phyloP scores from a whole-genome alignment of 106 monocot genomes.

The Dioscorea zingiberensis region DNA sequence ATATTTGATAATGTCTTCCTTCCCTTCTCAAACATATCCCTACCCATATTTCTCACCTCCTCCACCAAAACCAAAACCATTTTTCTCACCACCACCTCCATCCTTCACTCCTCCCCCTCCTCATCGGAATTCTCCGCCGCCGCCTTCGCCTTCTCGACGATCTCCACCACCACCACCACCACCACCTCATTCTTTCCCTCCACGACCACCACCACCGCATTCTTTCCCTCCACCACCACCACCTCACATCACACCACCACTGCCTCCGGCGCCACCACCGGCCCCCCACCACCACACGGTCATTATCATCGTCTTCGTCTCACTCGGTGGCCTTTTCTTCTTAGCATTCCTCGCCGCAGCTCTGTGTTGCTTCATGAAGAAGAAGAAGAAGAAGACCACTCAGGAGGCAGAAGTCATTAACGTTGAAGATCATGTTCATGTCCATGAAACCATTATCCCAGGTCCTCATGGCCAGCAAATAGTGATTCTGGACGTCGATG shows the following conservation, averaged over 20 bases:
- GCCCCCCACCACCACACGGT: slow-evolving; percentile 33
- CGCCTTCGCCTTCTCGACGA: neutral
- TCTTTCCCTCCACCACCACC: slow-evolving; percentile 8
- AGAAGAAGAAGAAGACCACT: slow-evolving; percentile 52
- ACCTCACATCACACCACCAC: slow-evolving; percentile 2
- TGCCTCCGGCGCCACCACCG: slow-evolving; percentile 20
- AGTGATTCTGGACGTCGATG: slow-evolving; percentile 31
- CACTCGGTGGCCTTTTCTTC: slow-evolving; percentile 58
- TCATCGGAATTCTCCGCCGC: neutral
- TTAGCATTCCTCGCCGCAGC: slow-evolving; percentile 56
- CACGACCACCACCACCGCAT: neutral
- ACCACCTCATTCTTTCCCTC: neutral
- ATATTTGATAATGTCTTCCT: neutral
- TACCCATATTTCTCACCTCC: slow-evolving; percentile 20
- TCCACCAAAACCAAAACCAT: neutral
- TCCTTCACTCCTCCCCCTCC: neutral
- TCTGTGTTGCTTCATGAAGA: slow-evolving; percentile 58
- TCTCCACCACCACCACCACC: neutral
- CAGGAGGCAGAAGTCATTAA: slow-evolving; percentile 16
- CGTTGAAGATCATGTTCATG: slow-evolving; percentile 42
- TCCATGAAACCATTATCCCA: slow-evolving; percentile 38
- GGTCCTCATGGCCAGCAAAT: slow-evolving; percentile 42
- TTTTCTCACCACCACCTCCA: neutral
- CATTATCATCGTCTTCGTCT: slow-evolving; percentile 59
- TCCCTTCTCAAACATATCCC: neutral